Evolutionary conservation across 116 monocot species (phyloP), one percentile per base, ranked within the genome.

Genomic region (Iris pallida): DNA sequence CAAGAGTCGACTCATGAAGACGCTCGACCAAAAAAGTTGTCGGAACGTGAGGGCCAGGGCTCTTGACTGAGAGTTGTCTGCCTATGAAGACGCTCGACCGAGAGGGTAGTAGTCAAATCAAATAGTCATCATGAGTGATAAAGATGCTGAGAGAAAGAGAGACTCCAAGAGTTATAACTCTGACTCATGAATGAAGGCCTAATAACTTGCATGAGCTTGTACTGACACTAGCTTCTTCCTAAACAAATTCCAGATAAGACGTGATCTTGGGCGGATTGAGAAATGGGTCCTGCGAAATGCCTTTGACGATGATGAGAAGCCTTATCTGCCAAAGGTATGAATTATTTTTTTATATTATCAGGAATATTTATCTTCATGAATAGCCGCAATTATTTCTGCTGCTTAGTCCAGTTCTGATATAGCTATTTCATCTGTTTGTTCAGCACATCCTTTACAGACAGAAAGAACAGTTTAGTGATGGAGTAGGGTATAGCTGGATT

Each of bases 401-500:
- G 13, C 49, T 42, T 61, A 10, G 12, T 20, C 20, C 59, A 42
- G 7, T 20, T 59, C 59, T 72, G 48, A 66, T 57, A 11, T 45
- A 16, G 20, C 52, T 45, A 16, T 65, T 49, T 13, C 53, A 16
- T 65, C 1, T 72, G 59, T 75, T 45, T 65, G 43, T 8, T 65
- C 53, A 94, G 94, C 94, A 94, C 68, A 94, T 94, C 15, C 64
- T 94, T 42, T 94, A 94, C 88, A 71, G 94, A 59, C 94, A 94
- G 68, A 94, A 94, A 69, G 94, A 94, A 49, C 94, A 94, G 46
- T 94, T 90, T 64, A 94, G 94, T 72, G 94, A 90, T 75, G 94
- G 94, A 46, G 94, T 94, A 8, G 94, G 94, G 5, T 94, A 94
- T 48, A 90, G 90, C 73, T 94, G 94, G 94, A 94, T 94, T 71